Conservation (phyloP, 1,284 basidiomycete genomes). For the Spongiforma sp. region DNA sequence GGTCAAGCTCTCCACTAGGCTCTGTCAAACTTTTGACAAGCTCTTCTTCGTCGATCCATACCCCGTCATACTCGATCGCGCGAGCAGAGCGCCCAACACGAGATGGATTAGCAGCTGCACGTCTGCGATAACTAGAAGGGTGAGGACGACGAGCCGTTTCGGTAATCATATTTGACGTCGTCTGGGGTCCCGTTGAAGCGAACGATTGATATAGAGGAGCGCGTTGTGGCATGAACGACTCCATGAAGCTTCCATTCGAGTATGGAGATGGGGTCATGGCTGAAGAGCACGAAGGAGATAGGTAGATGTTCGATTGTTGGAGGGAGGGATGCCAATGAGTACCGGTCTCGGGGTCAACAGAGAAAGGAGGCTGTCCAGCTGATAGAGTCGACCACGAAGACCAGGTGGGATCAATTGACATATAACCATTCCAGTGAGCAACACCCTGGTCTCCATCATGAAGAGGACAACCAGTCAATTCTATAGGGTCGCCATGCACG, state of each 20-base stretch:
- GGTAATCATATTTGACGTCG: too few relatives aligned
- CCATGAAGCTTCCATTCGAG: too few relatives aligned
- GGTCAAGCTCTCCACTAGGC: slow-evolving; percentile 1
- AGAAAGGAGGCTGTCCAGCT: too few relatives aligned
- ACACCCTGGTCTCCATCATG: not conserved
- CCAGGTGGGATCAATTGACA: too few relatives aligned
- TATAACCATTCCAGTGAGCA: not conserved
- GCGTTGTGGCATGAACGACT: not conserved
- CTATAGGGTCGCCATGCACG: too few relatives aligned
- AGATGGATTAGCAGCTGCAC: too few relatives aligned
- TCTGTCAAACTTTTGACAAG: too few relatives aligned
- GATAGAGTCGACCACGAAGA: not conserved
- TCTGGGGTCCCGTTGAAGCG: not conserved
- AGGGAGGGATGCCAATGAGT: not conserved
- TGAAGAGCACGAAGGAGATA: too few relatives aligned
- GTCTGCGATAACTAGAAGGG: not conserved
- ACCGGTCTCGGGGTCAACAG: not conserved
- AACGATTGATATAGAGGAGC: not conserved
- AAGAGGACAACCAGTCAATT: not conserved
- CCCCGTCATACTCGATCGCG: slow-evolving; percentile 7
- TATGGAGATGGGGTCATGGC: too few relatives aligned
- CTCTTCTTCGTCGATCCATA: too few relatives aligned
- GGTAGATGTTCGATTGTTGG: too few relatives aligned
- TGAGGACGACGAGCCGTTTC: not conserved
- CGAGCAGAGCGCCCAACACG: not conserved